Evolutionary conservation across 192 early-diverging fungal species (phyloP), one percentile per base, ranked within the genome.

Genomic region (Linnemannia hyalina): DNA sequence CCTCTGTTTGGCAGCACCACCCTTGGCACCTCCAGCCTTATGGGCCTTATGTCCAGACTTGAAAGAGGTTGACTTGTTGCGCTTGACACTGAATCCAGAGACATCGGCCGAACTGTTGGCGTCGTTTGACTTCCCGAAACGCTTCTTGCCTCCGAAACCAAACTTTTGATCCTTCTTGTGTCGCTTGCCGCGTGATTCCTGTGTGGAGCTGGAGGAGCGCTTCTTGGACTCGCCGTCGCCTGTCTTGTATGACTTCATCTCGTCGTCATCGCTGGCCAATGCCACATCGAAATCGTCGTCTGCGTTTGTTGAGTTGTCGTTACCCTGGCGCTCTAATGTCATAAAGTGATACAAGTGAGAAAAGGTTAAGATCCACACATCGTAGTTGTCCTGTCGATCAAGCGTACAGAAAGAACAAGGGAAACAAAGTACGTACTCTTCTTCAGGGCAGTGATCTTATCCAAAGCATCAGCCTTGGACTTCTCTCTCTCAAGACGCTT

Each of bases 131-230:
- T 97, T 99, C 52, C 89, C 76, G 70, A 90, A 82, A 41, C 95
- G 90, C 91, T 97, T 96, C 85, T 94, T 94, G 65, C 97, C 97
- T 60, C 97, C 97, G 91, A 96, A 97, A 4, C 97, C 97, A 88
- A 94, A 99, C 91, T 96, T 97, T 49, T 93, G 88, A 85, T 98
- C 95, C 89, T 97, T 96, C 65, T 85, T 85, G 41, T 35, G 40
- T 40, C 78, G 77, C 36, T 85, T 78, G 73, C 75, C 70, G 32
- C 82, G 23, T 63, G 82, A 88, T 23, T 80, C 86, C 69, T 74
- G 54, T 32, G 77, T 79, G 9, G 86, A 88, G 3, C 63, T 22
- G n/a, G 85, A 71, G 1, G 70, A 72, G 18, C 73, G 81, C 76
- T 79, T 82, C 47, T 79, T 80, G 57, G 70, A 10, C 57, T 76